phyloP scores from a whole-genome alignment of 164 flowering plant genomes.

The Dillenia suffruticosa region DNA sequence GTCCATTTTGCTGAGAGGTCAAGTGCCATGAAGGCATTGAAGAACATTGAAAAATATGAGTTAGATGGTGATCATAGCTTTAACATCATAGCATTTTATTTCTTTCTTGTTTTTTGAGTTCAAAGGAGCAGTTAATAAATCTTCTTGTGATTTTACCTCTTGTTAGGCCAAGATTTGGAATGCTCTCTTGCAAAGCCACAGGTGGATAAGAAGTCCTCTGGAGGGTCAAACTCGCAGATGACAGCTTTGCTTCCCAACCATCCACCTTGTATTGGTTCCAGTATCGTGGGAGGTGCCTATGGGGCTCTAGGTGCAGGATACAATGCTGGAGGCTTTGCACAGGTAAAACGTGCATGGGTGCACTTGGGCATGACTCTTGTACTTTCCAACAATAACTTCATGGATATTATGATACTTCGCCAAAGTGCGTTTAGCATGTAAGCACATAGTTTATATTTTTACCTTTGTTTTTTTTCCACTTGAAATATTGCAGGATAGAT shows the following conservation, averaged over 20 bases:
- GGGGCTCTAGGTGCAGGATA: conserved; percentile 65
- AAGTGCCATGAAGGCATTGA: conserved; percentile 74
- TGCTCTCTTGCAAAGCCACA: conserved; percentile 93
- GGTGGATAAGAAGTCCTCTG: conserved; percentile 58
- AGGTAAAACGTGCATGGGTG: conserved; percentile 26
- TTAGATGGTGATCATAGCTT: conserved; percentile 47
- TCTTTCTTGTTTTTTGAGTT: neutral
- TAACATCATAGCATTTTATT: neutral
- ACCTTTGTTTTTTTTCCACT: neutral
- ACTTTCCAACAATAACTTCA: too few species aligned
- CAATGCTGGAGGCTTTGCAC: conserved; percentile 56
- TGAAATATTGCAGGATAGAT: neutral
- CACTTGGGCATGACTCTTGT: too few species aligned
- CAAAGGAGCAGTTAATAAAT: neutral
- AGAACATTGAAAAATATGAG: conserved; percentile 74
- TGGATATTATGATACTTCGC: too few species aligned
- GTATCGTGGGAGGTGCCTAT: conserved; percentile 51
- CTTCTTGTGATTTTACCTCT: conserved; percentile 5
- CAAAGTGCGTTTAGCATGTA: too few species aligned
- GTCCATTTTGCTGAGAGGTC: conserved; percentile 82
- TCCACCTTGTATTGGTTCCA: conserved; percentile 66
- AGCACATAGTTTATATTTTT: neutral
- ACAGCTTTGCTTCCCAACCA: conserved; percentile 50
- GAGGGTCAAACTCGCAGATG: conserved; percentile 43
- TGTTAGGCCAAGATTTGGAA: conserved; percentile 73